Conservation (phyloP, 2,329 filamentous ascomycete genomes). For the Keithomyces neogunnii region DNA sequence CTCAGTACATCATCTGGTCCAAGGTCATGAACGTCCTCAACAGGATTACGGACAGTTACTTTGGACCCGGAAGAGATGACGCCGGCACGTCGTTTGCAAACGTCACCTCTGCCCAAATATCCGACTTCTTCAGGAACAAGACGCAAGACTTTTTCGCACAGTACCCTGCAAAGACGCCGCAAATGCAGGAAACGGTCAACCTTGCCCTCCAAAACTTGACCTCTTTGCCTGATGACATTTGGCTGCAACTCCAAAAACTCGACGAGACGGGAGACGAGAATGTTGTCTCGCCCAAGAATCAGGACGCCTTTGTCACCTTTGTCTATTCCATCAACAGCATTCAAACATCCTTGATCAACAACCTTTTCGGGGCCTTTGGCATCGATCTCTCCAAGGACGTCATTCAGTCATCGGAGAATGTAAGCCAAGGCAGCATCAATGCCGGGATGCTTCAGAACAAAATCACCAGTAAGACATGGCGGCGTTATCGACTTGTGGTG, state of each 20-base stretch:
- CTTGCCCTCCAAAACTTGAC: conserved; percentile 19
- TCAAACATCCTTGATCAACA: conserved; percentile 17
- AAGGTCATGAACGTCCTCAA: conserved; percentile 19
- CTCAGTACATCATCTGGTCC: conserved; percentile 44
- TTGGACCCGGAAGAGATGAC: background rate
- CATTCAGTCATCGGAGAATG: background rate
- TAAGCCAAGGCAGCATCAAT: background rate
- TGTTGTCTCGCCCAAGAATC: conserved; percentile 3
- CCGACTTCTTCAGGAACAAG: conserved; percentile 7
- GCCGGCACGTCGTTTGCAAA: background rate
- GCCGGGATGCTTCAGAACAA: conserved; percentile 8
- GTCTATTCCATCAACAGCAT: conserved; percentile 7
- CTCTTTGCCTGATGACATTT: conserved; percentile 18
- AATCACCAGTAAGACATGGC: conserved; percentile 9
- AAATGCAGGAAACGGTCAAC: conserved; percentile 12
- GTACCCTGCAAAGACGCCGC: conserved; percentile 18
- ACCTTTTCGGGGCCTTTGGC: conserved; percentile 20
- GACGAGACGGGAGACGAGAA: conserved; percentile 4
- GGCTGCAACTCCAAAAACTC: conserved; percentile 13
- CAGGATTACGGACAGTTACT: background rate
- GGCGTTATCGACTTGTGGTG: conserved; percentile 22
- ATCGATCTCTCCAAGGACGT: conserved; percentile 18
- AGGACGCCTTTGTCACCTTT: conserved; percentile 3
- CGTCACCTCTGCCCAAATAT: background rate
- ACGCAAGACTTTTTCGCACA: conserved; percentile 15